Base-by-base conservation (phyloP, 495 filamentous ascomycete genomes). In the Podospora sp. region DNA sequence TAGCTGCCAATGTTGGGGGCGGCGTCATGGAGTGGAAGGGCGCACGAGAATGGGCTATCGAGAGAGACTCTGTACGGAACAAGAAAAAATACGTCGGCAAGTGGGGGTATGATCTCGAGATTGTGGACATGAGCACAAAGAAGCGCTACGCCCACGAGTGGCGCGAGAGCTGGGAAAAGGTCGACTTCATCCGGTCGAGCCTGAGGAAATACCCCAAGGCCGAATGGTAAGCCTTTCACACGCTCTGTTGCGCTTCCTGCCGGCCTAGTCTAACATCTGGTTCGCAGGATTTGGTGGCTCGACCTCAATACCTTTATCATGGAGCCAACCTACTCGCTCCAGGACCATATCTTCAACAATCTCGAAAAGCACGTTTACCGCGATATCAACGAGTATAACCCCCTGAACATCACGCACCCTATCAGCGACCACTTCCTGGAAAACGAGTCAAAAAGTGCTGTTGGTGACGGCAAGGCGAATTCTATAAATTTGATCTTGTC, bases 21-120 rank as follows among this genome's bases (percentile, higher is more conserved):
- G 95, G 95, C 58, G 95, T 99, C 6, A 98, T 97, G 94, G 95
- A 97, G 75, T 97, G 91, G 93, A 99, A 99, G 76, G 95, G 96
- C 0, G 89, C 96, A 6, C 86, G 94, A 63, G 95, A 99, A 76
- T 99, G 96, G 96, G 95, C 95, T 0, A 94, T 97, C 63, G 95
- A 99, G 82, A 86, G 96, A 75, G 94, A 97, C 79, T 97, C 94
- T 72, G 88, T 98, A 27, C 88, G 88, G 77, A 98, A 99, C 75
- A 99, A 99, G 80, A 88, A 90, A 74, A 88, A 88, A 66, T 99
- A 99, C 72, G 90, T 88, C 0, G 81, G 87, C 46, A 84, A 85
- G 70, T 98, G 96, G 96, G 95, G 95, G 2, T 97, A 99, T 77
- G 90, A 97, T 65, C 81, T 99, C 62, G 95, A 99, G 73, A 89